Evolutionary conservation across 2,329 filamentous ascomycete genomes (phyloP), one percentile per base, ranked within the genome.

Genomic region (Meredithiella fracta): DNA sequence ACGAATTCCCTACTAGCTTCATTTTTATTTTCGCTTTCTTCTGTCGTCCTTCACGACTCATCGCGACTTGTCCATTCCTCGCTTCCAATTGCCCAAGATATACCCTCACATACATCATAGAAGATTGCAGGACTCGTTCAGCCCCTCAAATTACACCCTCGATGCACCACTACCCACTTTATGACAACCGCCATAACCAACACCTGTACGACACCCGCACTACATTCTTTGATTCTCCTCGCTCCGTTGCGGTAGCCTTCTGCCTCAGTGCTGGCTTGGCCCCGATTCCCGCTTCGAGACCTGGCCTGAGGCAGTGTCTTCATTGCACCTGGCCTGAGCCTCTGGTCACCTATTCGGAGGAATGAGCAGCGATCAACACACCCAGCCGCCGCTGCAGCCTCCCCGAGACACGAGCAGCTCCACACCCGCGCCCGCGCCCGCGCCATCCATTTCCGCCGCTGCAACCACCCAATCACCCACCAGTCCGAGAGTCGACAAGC

Each of bases 291-390:
- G 26, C 47, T 52, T 31, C 54, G 51, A 52, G 57, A 58, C 57
- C 34, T 58, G 53, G 57, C 57, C 57, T 58, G 57, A 53, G 57
- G 54, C 57, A 56, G 57, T 50, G 57, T 50, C 53, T 42, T 47
- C 54, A 40, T 58, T 58, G 57, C 57, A 50, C 57, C 53, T 56
- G 42, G 51, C 57, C 57, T 58, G 37, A 56, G 57, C 51, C 57
- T 53, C 40, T 47, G 49, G 57, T 56, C 57, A 44, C 47, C 53
- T 38, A 26, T 56, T 50, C 22, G 29, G 44, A 58, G 57, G 57
- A 49, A 58, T 58, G 57, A 58, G 53, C 54, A 55, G 49, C 31
- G 37, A 38, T 50, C 31, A 58, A 22, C 57, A 55, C 31, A 23
- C 40, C 47, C 31, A 56, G 26, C 57, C 51, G 53, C 50, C 38